These are phyloP conservation scores for Leccinum fibrillosum DNA, from an alignment of 768 basidiomycete species.

Conservation along the genomic window DNA sequence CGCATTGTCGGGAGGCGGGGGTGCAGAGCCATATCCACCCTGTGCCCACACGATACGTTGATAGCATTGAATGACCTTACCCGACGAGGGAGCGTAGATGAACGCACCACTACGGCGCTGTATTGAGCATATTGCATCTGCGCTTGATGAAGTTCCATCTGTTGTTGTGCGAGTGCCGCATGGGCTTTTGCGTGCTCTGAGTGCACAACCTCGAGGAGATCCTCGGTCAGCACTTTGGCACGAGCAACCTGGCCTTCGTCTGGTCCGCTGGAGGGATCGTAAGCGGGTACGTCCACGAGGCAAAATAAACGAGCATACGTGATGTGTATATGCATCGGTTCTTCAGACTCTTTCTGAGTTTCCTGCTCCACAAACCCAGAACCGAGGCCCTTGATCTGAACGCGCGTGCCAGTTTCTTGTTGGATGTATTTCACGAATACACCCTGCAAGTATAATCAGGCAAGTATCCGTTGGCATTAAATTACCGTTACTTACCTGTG, in stretches of 20 bases:
- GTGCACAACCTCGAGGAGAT: constrained; percentile 84
- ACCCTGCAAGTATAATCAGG: constrained; percentile 43
- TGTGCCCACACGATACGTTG: constrained; percentile 13
- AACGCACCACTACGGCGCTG: constrained; percentile 52
- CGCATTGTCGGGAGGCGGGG: constrained; percentile 34
- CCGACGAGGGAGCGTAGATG: background rate
- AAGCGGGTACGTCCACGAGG: constrained; percentile 9
- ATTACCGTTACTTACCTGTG: constrained; percentile 66
- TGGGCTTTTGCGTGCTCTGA: constrained; percentile 85
- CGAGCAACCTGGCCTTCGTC: constrained; percentile 84
- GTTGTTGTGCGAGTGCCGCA: constrained; percentile 61
- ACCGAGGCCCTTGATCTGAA: constrained; percentile 94
- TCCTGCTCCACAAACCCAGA: constrained; percentile 94
- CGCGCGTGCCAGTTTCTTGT: constrained; percentile 90
- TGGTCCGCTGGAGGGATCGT: constrained; percentile 51
- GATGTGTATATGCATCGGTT: constrained; percentile 90
- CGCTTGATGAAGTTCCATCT: constrained; percentile 84
- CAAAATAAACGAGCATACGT: constrained; percentile 51
- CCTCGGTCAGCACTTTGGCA: constrained; percentile 84
- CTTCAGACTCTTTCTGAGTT: constrained; percentile 82
- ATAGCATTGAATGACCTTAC: background rate
- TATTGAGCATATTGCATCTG: constrained; percentile 80
- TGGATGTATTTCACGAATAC: constrained; percentile 99
- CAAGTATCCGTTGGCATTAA: background rate
- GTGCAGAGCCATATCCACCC: constrained; percentile 36